These are phyloP conservation scores for Penicillium desertorum DNA, from an alignment of 495 filamentous ascomycete genomes.

Conservation along the genomic window DNA sequence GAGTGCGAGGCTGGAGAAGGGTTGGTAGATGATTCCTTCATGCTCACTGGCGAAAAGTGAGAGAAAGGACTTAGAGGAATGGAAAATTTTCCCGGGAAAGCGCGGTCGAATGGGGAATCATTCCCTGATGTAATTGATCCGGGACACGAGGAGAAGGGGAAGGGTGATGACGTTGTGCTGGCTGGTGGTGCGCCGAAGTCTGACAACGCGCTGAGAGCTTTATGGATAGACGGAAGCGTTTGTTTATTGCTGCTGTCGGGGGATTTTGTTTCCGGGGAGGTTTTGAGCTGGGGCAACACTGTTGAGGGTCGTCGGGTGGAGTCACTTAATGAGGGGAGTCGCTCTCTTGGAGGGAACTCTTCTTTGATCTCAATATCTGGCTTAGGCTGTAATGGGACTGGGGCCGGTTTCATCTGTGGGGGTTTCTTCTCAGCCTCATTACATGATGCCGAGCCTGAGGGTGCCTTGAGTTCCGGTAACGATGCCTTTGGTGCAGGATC, in stretches of 20 bases:
- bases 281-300: constrained; percentile 4
- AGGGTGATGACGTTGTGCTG: constrained; percentile 28
- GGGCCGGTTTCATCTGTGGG: neutral
- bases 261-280: constrained; percentile 27
- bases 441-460: neutral
- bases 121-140: constrained; percentile 34
- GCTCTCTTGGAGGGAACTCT: constrained; percentile 1
- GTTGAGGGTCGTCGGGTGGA: neutral
- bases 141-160: constrained; percentile 22
- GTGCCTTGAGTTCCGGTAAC: neutral
- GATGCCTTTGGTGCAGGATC: neutral
- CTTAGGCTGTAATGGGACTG: neutral
- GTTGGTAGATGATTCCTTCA: constrained; percentile 39
- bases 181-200: constrained; percentile 19
- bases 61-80: constrained; percentile 42
- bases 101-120: constrained; percentile 38
- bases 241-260: constrained; percentile 39
- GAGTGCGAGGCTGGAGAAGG: constrained; percentile 42
- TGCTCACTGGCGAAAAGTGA: constrained; percentile 42
- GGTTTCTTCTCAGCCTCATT: neutral
- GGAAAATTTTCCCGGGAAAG: constrained; percentile 27
- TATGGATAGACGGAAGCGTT: constrained; percentile 46
- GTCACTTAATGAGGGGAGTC: constrained; percentile 6
- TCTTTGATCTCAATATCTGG: constrained; percentile 1
- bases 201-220: constrained; percentile 35